Evolutionary conservation across 805 yeast genomes (phyloP).

Genomic region (Saccharomycopsis vini): DNA sequence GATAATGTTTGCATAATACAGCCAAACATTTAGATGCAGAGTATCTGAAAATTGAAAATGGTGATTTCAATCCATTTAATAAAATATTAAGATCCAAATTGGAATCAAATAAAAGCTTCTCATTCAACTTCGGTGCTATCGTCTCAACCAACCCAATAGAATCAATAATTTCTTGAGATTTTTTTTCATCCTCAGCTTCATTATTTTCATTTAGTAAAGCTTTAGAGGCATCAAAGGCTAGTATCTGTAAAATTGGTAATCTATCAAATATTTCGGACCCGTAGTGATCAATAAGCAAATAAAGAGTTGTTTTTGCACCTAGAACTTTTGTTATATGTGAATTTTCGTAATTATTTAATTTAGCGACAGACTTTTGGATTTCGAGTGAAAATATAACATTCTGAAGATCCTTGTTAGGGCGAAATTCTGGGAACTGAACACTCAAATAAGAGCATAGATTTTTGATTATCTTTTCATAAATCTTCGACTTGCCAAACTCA

Average conservation of each 20-base stretch:
- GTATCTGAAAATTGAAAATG: constrained; percentile 77
- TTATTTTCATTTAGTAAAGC: constrained; percentile 23
- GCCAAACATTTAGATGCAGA: constrained; percentile 88
- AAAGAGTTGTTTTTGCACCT: constrained; percentile 72
- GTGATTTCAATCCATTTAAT: constrained; percentile 48
- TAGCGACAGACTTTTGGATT: constrained; percentile 17
- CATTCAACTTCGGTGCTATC: constrained; percentile 52
- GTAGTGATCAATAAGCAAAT: constrained; percentile 45
- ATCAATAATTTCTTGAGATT: constrained; percentile 79
- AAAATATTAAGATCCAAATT: constrained; percentile 50
- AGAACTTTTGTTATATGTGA: constrained; percentile 47
- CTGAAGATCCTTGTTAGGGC: constrained; percentile 40
- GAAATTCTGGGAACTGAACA: constrained; percentile 92
- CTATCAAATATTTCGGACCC: constrained; percentile 45
- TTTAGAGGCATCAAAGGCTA: constrained; percentile 59
- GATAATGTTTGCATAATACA: constrained; percentile 58
- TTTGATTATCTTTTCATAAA: constrained; percentile 81
- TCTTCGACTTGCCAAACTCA: constrained; percentile 49
- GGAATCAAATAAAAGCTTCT: constrained; percentile 32
- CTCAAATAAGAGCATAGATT: constrained; percentile 89
- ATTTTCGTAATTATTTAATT: constrained; percentile 13
- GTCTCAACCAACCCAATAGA: constrained; percentile 76
- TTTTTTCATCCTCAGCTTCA: constrained; percentile 31
- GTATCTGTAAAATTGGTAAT: constrained; percentile 56
- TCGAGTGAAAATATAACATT: constrained; percentile 15